Evolutionary conservation across 495 filamentous ascomycete genomes (phyloP).

Genomic region (Penicillium atrosanguineum): DNA sequence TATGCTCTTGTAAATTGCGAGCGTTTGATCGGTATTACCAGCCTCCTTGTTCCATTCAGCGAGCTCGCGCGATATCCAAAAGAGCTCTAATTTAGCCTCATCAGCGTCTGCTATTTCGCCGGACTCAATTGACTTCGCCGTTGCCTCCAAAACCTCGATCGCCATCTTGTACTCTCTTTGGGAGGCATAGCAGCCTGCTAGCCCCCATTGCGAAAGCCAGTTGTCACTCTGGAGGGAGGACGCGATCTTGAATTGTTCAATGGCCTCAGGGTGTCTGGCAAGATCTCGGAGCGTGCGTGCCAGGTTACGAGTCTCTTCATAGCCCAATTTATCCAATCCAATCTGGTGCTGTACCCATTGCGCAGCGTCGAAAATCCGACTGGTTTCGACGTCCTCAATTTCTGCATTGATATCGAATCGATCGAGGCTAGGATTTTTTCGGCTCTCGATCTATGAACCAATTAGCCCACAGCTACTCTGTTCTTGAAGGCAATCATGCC

Average conservation of each 20-base stretch:
- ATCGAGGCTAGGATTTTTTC: conserved; percentile 5
- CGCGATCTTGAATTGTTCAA: conserved; percentile 15
- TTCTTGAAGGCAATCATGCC: background rate
- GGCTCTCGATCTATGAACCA: conserved; percentile 6
- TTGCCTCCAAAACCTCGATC: conserved; percentile 8
- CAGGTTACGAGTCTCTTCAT: conserved; percentile 14
- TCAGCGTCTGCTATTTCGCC: conserved; percentile 1
- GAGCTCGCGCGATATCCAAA: conserved; percentile 3
- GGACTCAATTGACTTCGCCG: background rate
- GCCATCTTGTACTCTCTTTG: conserved; percentile 5
- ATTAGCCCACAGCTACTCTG: background rate
- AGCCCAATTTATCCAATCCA: conserved; percentile 8
- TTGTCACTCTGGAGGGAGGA: conserved; percentile 10
- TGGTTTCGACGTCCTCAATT: background rate
- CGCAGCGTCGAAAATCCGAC: conserved; percentile 2
- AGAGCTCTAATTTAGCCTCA: background rate
- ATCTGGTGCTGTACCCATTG: conserved; percentile 11
- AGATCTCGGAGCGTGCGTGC: conserved; percentile 11
- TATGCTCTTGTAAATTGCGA: conserved; percentile 10
- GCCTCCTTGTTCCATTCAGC: conserved; percentile 4
- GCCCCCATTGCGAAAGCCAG: conserved; percentile 14
- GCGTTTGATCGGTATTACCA: conserved; percentile 1
- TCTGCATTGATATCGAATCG: background rate
- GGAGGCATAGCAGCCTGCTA: conserved; percentile 7
- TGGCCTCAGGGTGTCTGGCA: conserved; percentile 6